Conservation (phyloP, 2,329 filamentous ascomycete species). For the Phaeosphaeria sp. region DNA sequence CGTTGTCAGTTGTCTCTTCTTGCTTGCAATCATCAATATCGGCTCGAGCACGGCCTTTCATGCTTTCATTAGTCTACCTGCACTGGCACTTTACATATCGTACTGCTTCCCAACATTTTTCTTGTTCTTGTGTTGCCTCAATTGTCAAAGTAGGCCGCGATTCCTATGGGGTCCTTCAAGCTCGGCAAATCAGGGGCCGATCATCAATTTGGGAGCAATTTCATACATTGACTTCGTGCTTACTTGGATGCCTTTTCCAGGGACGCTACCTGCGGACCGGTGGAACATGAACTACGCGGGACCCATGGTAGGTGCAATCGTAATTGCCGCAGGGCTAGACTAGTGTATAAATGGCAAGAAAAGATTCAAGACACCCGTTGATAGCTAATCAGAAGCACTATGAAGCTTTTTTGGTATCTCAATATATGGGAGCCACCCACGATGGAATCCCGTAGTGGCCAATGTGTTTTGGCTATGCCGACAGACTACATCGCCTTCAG, state of each 20-base stretch:
- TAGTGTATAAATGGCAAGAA: conserved; percentile 33
- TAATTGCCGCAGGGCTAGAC: conserved; percentile 29
- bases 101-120: conserved; percentile 39
- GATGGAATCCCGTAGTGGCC: too few species aligned
- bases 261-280: conserved; percentile 21
- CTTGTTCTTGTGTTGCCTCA: conserved; percentile 23
- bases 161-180: conserved; percentile 30
- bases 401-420: not conserved
- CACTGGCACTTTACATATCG: conserved; percentile 37
- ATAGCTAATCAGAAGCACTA: not conserved
- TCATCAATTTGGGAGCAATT: conserved; percentile 31
- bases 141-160: conserved; percentile 7
- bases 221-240: conserved; percentile 31
- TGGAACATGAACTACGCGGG: conserved; percentile 37
- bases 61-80: conserved; percentile 39
- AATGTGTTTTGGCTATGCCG: too few species aligned
- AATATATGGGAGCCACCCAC: too few species aligned
- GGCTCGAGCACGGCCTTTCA: conserved; percentile 35
- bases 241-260: conserved; percentile 36
- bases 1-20: conserved; percentile 34
- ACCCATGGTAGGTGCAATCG: conserved; percentile 26
- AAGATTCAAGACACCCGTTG: conserved; percentile 29
- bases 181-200: conserved; percentile 25
- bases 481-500: too few species aligned
- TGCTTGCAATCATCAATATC: conserved; percentile 36